phyloP scores from a whole-genome alignment of 2,329 filamentous ascomycete species.

The Fusarium domesticum region DNA sequence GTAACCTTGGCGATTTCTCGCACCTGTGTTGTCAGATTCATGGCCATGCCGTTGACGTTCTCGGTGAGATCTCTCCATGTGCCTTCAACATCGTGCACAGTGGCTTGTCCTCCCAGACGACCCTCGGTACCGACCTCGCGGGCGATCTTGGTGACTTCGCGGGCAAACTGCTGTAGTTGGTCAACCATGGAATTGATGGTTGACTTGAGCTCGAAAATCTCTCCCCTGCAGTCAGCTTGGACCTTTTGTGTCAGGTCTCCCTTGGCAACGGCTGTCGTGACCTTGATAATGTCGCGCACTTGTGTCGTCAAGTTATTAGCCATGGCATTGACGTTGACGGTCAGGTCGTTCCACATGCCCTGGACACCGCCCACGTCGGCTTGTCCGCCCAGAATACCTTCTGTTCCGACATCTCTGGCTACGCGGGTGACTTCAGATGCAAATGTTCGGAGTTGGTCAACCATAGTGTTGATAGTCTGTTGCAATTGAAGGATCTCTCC shows the following conservation, averaged over 20 bases:
- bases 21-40: slow-evolving; percentile 96
- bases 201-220: slow-evolving; percentile 91
- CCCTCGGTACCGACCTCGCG: slow-evolving; percentile 96
- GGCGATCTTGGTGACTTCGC: slow-evolving; percentile 94
- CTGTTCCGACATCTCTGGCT: slow-evolving; percentile 78
- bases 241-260: slow-evolving; percentile 97
- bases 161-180: slow-evolving; percentile 92
- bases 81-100: slow-evolving; percentile 92
- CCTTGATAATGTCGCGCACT: slow-evolving; percentile 90
- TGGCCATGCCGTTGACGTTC: slow-evolving; percentile 97
- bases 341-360: slow-evolving; percentile 86
- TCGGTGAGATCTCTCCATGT: slow-evolving; percentile 96
- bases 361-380: slow-evolving; percentile 80
- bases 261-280: slow-evolving; percentile 68
- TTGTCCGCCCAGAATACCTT: slow-evolving; percentile 78
- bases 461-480: slow-evolving; percentile 87
- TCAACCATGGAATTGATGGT: slow-evolving; percentile 99
- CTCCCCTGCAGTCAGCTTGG: slow-evolving; percentile 85
- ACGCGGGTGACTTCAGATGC: slow-evolving; percentile 81
- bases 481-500: slow-evolving; percentile 81
- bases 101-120: slow-evolving; percentile 88
- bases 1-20: slow-evolving; percentile 97
- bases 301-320: slow-evolving; percentile 83
- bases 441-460: slow-evolving; percentile 79
- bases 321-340: slow-evolving; percentile 85